Percentiles rank a stretch among this genome's conserved stretches.
phyloP scores from a whole-genome alignment of 257 asterid genomes.

The Gardenia jasminoides region DNA sequence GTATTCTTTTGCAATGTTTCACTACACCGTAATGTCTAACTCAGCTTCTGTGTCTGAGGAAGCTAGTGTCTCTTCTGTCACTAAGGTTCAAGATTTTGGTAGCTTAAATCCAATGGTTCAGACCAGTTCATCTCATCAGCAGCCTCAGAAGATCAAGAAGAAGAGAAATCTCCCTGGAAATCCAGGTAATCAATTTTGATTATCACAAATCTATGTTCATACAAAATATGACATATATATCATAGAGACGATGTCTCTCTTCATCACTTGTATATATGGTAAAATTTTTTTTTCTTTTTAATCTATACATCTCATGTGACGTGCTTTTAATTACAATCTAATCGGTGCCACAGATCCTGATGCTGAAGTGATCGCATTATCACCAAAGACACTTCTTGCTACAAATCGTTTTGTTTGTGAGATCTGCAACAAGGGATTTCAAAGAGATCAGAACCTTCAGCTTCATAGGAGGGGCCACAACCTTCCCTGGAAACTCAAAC shows the following conservation, averaged over 20 bases:
- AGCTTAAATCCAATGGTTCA: slow-evolving; percentile 41
- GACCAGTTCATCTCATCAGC: slow-evolving; percentile 34
- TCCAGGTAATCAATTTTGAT: slow-evolving; percentile 49
- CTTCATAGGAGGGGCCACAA: slow-evolving; percentile 89
- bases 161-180: slow-evolving; percentile 84
- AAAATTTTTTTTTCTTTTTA: background rate
- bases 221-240: background rate
- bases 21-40: slow-evolving; percentile 41
- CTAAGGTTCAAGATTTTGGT: slow-evolving; percentile 52
- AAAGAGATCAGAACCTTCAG: slow-evolving; percentile 89
- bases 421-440: slow-evolving; percentile 91
- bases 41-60: slow-evolving; percentile 51
- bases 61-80: slow-evolving; percentile 43
- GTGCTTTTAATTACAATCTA: background rate
- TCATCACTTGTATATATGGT: background rate
- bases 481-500: slow-evolving; percentile 89
- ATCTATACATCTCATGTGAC: background rate
- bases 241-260: background rate
- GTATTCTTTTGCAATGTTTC: slow-evolving; percentile 42
- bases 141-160: slow-evolving; percentile 56
- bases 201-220: background rate
- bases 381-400: slow-evolving; percentile 70
- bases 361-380: slow-evolving; percentile 82
- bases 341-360: slow-evolving; percentile 58
- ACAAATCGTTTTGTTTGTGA: slow-evolving; percentile 82